Evolutionary conservation across 331 rosid genomes (phyloP).

Genomic region (Erythrophleum ivorense): DNA sequence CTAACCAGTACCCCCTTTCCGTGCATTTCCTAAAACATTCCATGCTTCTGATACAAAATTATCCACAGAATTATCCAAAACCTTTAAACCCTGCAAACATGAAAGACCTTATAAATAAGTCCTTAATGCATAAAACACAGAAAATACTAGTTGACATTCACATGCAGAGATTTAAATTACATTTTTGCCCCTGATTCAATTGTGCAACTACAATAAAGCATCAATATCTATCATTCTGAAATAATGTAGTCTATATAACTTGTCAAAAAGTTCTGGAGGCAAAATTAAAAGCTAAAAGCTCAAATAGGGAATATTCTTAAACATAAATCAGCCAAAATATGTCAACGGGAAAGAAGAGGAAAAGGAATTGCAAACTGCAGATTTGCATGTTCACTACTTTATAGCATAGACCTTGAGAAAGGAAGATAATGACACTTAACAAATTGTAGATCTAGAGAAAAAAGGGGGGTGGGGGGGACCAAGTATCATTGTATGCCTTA

Average conservation of each 20-base stretch:
- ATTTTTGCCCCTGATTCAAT: not conserved
- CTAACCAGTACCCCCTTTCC: slow-evolving; percentile 71
- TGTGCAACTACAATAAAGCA: not conserved
- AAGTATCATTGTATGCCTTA: slow-evolving; percentile 44
- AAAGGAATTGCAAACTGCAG: slow-evolving; percentile 1
- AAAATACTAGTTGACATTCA: not conserved
- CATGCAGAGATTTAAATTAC: slow-evolving; percentile 31
- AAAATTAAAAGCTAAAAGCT: slow-evolving; percentile 8
- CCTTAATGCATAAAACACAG: slow-evolving; percentile 9
- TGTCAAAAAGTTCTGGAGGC: slow-evolving; percentile 21
- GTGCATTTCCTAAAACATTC: slow-evolving; percentile 85
- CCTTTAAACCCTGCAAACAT: slow-evolving; percentile 76
- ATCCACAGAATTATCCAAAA: slow-evolving; percentile 85
- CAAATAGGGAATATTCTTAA: slow-evolving; percentile 12
- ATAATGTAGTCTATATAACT: not conserved
- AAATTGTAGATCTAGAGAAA: no score
- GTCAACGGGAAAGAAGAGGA: not conserved
- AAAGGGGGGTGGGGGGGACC: not conserved
- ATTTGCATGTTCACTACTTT: slow-evolving; percentile 12
- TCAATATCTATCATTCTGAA: no score
- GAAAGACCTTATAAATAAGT: slow-evolving; percentile 17
- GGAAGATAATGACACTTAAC: not conserved
- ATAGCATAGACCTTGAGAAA: not conserved
- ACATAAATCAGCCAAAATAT: slow-evolving; percentile 14
- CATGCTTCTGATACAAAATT: slow-evolving; percentile 94